Conservation (phyloP, 192 early-diverging fungal genomes). For the Martensiomyces pterosporus region DNA sequence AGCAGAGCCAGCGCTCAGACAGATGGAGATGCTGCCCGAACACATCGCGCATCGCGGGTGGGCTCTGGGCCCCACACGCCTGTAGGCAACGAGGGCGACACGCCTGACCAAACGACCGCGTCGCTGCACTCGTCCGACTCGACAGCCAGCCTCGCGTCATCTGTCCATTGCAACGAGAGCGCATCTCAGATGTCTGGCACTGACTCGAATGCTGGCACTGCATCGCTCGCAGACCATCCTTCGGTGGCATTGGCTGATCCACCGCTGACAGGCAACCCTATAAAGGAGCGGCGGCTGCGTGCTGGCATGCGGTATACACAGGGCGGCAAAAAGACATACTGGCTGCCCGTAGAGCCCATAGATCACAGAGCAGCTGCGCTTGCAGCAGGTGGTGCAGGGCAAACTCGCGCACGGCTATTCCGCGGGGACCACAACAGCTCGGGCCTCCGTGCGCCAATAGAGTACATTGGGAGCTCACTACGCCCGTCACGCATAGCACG, state of each 20-base stretch:
- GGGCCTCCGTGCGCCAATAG: conserved; percentile 14
- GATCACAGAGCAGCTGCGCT: conserved; percentile 41
- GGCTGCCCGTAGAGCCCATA: conserved; percentile 50
- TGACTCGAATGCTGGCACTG: background rate
- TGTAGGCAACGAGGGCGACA: background rate
- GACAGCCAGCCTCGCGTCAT: background rate
- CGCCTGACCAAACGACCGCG: too few relatives aligned
- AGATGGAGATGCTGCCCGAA: conserved; percentile 1
- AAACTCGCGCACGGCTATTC: conserved; percentile 20
- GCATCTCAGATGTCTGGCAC: background rate
- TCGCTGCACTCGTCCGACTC: background rate
- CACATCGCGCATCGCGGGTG: background rate
- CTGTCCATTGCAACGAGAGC: background rate
- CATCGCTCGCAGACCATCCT: conserved; percentile 33
- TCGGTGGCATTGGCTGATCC: background rate
- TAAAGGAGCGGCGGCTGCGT: conserved; percentile 48
- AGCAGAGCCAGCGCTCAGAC: background rate
- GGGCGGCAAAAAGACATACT: conserved; percentile 53
- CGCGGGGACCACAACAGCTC: conserved; percentile 13
- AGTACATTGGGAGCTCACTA: conserved; percentile 34
- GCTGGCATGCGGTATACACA: conserved; percentile 54
- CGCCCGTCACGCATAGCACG: conserved; percentile 36
- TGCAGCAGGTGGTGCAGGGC: conserved; percentile 33
- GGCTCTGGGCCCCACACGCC: background rate
- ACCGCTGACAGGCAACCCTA: conserved; percentile 9